These are phyloP conservation scores for Phylloporus gajari DNA, from an alignment of 1,284 basidiomycete species.

Conservation along the genomic window DNA sequence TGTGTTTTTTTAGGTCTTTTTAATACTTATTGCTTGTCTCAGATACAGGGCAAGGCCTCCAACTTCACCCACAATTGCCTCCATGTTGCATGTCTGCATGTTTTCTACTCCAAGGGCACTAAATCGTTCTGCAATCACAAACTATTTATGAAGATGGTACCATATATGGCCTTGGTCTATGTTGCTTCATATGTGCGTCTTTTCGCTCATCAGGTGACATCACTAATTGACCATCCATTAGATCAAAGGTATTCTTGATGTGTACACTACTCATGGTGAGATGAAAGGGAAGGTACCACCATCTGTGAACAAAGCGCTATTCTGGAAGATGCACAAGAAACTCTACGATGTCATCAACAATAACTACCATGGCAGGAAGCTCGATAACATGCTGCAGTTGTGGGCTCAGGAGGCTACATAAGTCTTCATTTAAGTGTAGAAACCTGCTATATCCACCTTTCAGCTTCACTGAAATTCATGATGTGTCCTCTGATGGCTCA, in stretches of 20 bases:
- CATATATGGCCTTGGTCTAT: background rate
- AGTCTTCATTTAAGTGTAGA: too few species aligned
- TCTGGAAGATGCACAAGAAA: background rate
- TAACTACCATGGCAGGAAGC: background rate
- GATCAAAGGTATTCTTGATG: background rate
- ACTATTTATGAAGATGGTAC: background rate
- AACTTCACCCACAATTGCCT: background rate
- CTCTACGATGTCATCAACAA: background rate
- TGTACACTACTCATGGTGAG: background rate
- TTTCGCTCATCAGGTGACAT: background rate
- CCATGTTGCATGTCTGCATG: background rate
- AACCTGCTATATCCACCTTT: too few species aligned
- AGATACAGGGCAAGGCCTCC: background rate
- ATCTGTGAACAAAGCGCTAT: background rate
- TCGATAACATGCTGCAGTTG: too few species aligned
- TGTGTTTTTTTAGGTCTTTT: too few species aligned
- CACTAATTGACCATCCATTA: background rate
- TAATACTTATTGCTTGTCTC: too few species aligned
- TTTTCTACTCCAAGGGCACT: background rate
- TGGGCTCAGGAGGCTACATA: too few species aligned
- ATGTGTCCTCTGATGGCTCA: too few species aligned
- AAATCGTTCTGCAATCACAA: background rate
- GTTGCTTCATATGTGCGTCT: background rate
- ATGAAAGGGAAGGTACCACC: slow-evolving; percentile 1
- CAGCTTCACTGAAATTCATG: too few species aligned